Percentiles rank a stretch among this genome's conserved stretches.
These are phyloP conservation scores for Didymella pinodella DNA, from an alignment of 2,329 filamentous ascomycete species.

Conservation along the genomic window DNA sequence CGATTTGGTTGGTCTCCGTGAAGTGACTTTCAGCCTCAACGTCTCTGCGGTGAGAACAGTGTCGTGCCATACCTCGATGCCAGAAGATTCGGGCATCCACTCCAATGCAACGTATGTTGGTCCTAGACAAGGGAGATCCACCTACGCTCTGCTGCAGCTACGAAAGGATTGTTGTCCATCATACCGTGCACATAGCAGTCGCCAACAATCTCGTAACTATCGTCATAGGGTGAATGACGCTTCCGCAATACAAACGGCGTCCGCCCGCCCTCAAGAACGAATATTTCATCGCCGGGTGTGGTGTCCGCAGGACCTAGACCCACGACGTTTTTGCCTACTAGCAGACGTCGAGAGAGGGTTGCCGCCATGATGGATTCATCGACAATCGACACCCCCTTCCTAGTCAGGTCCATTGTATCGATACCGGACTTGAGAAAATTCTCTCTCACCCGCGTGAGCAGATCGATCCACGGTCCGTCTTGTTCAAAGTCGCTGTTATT, in stretches of 20 bases:
- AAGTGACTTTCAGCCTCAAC: slow-evolving; percentile 2
- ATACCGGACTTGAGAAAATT: too few relatives aligned
- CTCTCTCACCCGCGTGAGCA: too few relatives aligned
- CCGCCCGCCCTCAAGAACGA: background rate
- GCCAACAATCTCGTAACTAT: background rate
- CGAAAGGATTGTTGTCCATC: background rate
- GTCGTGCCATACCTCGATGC: background rate
- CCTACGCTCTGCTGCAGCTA: too few relatives aligned
- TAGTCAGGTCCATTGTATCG: too few relatives aligned
- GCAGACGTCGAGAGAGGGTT: background rate
- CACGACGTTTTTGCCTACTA: background rate
- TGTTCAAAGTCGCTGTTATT: too few relatives aligned
- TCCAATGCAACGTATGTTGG: too few relatives aligned
- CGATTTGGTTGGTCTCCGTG: slow-evolving; percentile 10
- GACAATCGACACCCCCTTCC: too few relatives aligned
- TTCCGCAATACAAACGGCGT: background rate
- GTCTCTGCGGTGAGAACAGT: background rate
- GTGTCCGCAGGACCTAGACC: background rate
- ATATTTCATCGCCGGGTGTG: background rate
- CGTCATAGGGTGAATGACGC: background rate
- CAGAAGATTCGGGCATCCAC: too few relatives aligned
- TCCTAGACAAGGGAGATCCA: too few relatives aligned
- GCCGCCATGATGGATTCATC: too few relatives aligned
- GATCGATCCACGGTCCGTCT: too few relatives aligned
- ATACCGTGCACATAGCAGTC: background rate